Base-by-base conservation (phyloP, 2,329 filamentous ascomycete species). In the Xylariaceae sp. region DNA sequence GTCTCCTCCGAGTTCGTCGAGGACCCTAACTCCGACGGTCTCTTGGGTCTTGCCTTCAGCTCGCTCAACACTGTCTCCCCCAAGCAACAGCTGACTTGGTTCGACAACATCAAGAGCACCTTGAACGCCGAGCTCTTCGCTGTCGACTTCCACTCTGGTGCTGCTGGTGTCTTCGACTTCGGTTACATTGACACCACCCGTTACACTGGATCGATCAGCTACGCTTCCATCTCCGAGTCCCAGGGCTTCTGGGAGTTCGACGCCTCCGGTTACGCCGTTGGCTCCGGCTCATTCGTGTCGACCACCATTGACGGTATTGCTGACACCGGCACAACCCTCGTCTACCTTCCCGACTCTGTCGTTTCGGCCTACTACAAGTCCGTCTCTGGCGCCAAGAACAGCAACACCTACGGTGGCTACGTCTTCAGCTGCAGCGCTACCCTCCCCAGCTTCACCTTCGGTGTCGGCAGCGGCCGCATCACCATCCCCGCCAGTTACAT, bases 251-350 rank as follows among this genome's bases (percentile, higher is more conserved):
- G 65, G 65, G 49, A 52, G 40, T 66, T 64, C 49, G 52, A 53
- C 16, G 47, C 61, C 2, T 40, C 53, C 0, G 60, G 59, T n/a
- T 64, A 59, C 48, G 38, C 51, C 34, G 51, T 66, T 37, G 64
- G 61, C 48, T 42, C 37, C 36, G 50, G 45, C 25, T 35, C 48
- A 8, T 54, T 51, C 47, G 46, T 49, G 49, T 50, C 43, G 11
- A 47, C 54, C 20, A 40, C 49, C 22, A 51, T 67, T 37, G 59
- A 55, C 16, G 74, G 74, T 19, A 80, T 82, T 50, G 74, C 74
- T 22, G 79, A 83, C 64, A 82, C 79, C 6, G 79, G 79, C 45
- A 80, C 79, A 11, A 77, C 79, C 7, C 69, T 83, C 41, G 69
- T 48, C 32, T 52, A 51, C 45, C 67, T 80, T 38, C 70, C 74